phyloP scores from a whole-genome alignment of 441 rosid species.

The Euphorbia celastroides region DNA sequence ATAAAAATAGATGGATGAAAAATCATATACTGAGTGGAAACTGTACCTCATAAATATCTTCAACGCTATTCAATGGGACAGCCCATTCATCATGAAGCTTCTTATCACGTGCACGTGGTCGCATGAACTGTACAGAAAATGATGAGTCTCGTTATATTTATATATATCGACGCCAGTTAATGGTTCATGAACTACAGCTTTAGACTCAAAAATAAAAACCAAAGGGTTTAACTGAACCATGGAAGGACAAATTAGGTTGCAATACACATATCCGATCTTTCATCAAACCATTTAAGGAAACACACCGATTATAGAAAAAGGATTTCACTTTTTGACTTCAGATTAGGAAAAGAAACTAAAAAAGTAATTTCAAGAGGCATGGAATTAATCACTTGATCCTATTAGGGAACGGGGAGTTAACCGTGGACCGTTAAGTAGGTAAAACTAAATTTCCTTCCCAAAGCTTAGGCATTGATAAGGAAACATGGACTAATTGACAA shows the following conservation, averaged over 20 bases:
- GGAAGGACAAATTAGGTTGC: not conserved
- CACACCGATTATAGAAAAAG: not conserved
- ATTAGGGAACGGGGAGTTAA: not conserved
- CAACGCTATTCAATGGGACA: constrained; percentile 54
- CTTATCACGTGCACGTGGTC: constrained; percentile 85
- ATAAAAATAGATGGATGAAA: not conserved
- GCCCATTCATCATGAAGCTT: constrained; percentile 87
- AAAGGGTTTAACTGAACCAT: not conserved
- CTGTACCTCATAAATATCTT: constrained; percentile 75
- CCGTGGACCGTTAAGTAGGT: not conserved
- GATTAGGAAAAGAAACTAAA: not conserved
- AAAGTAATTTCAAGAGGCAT: not conserved
- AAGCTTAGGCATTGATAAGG: not conserved
- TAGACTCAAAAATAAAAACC: not conserved
- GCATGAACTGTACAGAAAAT: constrained; percentile 57
- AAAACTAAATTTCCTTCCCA: constrained; percentile 6
- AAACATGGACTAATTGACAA: not conserved
- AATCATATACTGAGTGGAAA: constrained; percentile 10
- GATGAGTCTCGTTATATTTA: not conserved
- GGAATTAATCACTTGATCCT: not conserved
- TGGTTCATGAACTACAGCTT: not conserved
- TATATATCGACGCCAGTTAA: not conserved
- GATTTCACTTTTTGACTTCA: not conserved
- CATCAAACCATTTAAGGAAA: not conserved
- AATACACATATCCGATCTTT: not conserved